Base-by-base conservation (phyloP, 2,329 filamentous ascomycete genomes). In the Leptosphaerulina australis region DNA sequence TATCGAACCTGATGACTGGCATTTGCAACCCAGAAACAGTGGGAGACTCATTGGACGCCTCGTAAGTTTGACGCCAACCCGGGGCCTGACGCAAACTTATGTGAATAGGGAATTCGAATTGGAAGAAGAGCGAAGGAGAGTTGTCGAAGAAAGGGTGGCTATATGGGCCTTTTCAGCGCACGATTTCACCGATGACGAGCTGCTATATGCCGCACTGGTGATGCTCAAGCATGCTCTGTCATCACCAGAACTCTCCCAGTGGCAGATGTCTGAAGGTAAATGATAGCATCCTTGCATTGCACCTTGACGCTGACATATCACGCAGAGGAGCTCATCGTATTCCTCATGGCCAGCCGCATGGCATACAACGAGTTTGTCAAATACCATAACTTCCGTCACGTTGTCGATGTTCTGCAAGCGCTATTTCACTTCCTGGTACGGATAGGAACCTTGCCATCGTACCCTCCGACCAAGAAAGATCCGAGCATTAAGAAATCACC, bases 301-400 rank as follows among this genome's bases (percentile, higher is more conserved):
- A 18, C 5, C 29, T 12, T 24, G n/a, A 6, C 31, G 40, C 63
- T 71, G 52, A 70, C 55, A 12, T 21, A 20, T 4, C 58, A 33
- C 8, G 1, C 66, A 90, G 91, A 89, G 62, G 87, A 95, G 71
- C 79, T 99, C 21, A 88, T 88, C 58, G 86, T 84, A 44, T 97
- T 96, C 67, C 79, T 97, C 53, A 83, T 96, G 56, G 91, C 92
- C 44, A 94, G 91, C 67, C 88, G 93, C 55, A 86, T 88, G 37
- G 90, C 94, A n/a, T 99, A 99, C 77, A 97, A 97, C 72, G 88
- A 85, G 50, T 96, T 96, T 71, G 91, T 97, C 26, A 89, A 93
- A 17, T 99, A 97, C 68, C 94, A 99, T 78, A 99, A 99, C 74
- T 99, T 97, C 72, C 88, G 93, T 45, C 94, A 99, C 74, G 94